Base-by-base conservation (phyloP, 371 early-diverging fungal species). In the Thermomucor indicae-seudaticae region DNA sequence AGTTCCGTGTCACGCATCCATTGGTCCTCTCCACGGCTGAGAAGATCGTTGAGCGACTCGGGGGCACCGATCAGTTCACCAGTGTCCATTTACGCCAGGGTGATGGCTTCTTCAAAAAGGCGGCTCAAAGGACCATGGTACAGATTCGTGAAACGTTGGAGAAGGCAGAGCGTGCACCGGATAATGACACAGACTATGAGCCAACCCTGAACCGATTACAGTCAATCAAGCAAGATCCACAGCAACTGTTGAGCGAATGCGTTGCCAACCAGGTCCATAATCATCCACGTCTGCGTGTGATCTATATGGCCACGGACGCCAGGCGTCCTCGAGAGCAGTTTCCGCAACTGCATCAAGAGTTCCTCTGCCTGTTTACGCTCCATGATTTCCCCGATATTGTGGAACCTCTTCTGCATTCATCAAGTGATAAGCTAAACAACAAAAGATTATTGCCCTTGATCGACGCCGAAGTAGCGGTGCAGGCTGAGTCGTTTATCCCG, bases 251-350 rank as follows among this genome's bases (percentile, higher is more conserved):
- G 19, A 23, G 48, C 20, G 55, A 28, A 16, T 56, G 56, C 24
- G 44, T 55, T 22, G 25, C 11, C 6, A 8, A 37, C 6, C 47
- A 58, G 23, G 11, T 14, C 10, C 38, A 57, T 17, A 14, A 42
- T 17, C 57, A 65, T 27, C 47, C 58, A 4, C 48, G 56, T 6
- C 31, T 60, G 19, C 40, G 56, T 22, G 24, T 65, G 29, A 48
- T 70, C n/a, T 75, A 70, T 47, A 60, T 75, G 53, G 64, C 76
- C 6, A 75, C 72, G 0, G 76, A 75, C 48, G 60, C 68, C 7
- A 45, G 44, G 19, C 24, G 55, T 6, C 72, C 72, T 2, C 65
- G 61, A 3, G 16, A 53, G 8, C 29, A 42, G 6, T 54, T 62
- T 37, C 11, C 48, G 17, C 43, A 53, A 20, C 55, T 63, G 12